Evolutionary conservation across 1,284 basidiomycete genomes (phyloP), one percentile per base, ranked within the genome.

Genomic region (Neolentinus lepideus): DNA sequence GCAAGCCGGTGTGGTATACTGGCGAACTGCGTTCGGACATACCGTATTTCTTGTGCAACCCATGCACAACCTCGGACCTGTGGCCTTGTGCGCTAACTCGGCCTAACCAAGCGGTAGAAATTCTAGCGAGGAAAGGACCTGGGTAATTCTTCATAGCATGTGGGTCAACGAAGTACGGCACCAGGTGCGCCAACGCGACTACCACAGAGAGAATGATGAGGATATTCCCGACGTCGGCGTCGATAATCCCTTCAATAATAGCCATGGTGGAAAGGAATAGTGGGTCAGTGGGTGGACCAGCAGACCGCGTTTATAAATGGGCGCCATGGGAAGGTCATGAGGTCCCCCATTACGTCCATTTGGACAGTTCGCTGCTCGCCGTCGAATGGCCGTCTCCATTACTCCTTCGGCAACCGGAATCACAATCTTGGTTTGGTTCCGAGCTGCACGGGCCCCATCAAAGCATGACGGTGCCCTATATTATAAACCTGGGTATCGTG

Each of bases 31-130:
- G 19, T 31, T 8, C 21, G 12, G 29, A 31, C 75, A 56, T 64
- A 89, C 92, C 92, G 60, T 92, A 80, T 73, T 84, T 84, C 66
- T 79, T 62, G 69, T 96, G 93, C 62, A 90, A 70, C 59, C 83
- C 67, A 64, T 96, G 91, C 1, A 96, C 84, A 1, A 78, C 71
- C 62, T 90, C 82, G 22, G 85, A 92, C 48, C 93, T 81, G 58
- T 90, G 83, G 1, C 93, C 92, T 9, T 76, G 69, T 53, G 82
- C 80, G 22, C 81, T 76, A 27, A 83, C 75, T 62, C 77, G 77
- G 27, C 84, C 85, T 25, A 96, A 72, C 92, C 92, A 96, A 12
- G 81, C 61, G 66, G 92, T 85, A 4, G 87, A 81, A 61, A 94
- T 84, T 62, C 79, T 82, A 45, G 92, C 92, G 1, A 86, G 65